phyloP scores from a whole-genome alignment of 2,329 filamentous ascomycete species.

The Diplodia mutila region DNA sequence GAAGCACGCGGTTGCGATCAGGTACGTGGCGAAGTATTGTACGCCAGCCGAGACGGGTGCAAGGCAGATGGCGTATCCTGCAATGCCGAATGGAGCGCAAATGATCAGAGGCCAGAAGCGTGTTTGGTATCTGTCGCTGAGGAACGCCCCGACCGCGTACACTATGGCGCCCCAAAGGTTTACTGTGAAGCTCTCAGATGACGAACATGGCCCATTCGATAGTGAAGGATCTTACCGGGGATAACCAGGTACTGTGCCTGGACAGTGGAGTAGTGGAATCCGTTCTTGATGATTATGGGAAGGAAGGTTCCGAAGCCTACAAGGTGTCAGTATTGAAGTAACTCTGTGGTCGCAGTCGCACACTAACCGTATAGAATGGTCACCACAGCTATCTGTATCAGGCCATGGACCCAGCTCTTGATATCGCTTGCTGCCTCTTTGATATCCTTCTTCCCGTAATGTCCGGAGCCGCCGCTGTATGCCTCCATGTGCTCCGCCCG shows the following conservation, averaged over 20 bases:
- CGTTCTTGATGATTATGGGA: slow-evolving; percentile 48
- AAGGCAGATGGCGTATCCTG: slow-evolving; percentile 39
- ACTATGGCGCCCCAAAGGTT: slow-evolving; percentile 47
- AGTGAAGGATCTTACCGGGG: background rate
- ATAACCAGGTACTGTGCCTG: slow-evolving; percentile 41
- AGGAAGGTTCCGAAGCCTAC: slow-evolving; percentile 46
- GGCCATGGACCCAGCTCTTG: slow-evolving; percentile 40
- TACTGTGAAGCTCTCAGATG: slow-evolving; percentile 28
- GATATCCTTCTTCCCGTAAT: slow-evolving; percentile 37
- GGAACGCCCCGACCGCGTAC: slow-evolving; percentile 45
- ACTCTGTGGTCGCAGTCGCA: background rate
- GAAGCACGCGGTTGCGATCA: slow-evolving; percentile 40
- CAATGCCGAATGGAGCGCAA: slow-evolving; percentile 37
- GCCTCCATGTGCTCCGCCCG: slow-evolving; percentile 38
- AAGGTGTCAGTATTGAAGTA: slow-evolving; percentile 19
- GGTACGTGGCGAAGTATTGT: slow-evolving; percentile 40
- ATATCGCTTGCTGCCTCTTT: slow-evolving; percentile 38
- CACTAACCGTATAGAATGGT: slow-evolving; percentile 43
- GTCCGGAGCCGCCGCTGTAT: slow-evolving; percentile 37
- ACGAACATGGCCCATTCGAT: background rate
- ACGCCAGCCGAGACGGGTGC: slow-evolving; percentile 34
- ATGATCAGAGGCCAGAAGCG: slow-evolving; percentile 45
- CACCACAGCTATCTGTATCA: slow-evolving; percentile 46
- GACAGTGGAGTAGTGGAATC: slow-evolving; percentile 45
- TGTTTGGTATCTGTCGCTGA: slow-evolving; percentile 44